Conservation (phyloP, 441 rosid species). For the Pelargonium fulgidum region DNA sequence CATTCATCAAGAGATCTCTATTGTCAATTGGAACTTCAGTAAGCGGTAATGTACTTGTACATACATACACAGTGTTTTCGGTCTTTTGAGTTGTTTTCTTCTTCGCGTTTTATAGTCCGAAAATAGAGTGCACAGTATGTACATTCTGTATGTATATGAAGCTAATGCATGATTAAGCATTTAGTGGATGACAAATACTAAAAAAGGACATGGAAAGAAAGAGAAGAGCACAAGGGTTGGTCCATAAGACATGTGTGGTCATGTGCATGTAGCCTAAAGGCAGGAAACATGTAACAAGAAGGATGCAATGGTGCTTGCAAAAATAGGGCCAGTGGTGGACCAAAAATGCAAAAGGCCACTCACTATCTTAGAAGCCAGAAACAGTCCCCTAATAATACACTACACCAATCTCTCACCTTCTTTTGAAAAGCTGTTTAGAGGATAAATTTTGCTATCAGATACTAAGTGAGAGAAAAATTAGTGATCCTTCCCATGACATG, state of each 20-base stretch:
- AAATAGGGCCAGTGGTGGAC: slow-evolving; percentile 20
- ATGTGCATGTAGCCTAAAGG: slow-evolving; percentile 7
- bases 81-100: no score
- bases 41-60: no score
- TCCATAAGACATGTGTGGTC: slow-evolving; percentile 12
- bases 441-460: slow-evolving; percentile 2
- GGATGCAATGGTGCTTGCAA: background rate
- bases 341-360: slow-evolving; percentile 5
- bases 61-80: no score
- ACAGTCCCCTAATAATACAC: slow-evolving; percentile 13
- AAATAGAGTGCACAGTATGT: no score
- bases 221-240: background rate
- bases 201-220: background rate
- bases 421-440: slow-evolving; percentile 23
- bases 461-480: background rate
- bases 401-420: slow-evolving; percentile 7
- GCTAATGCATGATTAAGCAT: background rate
- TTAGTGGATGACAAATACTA: background rate
- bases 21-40: no score
- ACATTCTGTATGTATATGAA: no score
- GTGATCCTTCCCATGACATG: slow-evolving; percentile 30
- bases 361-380: background rate
- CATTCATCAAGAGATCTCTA: no score
- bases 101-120: no score
- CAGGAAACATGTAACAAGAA: background rate